Base-by-base conservation (phyloP, 2,329 filamentous ascomycete genomes). In the Colletotrichum sp. region DNA sequence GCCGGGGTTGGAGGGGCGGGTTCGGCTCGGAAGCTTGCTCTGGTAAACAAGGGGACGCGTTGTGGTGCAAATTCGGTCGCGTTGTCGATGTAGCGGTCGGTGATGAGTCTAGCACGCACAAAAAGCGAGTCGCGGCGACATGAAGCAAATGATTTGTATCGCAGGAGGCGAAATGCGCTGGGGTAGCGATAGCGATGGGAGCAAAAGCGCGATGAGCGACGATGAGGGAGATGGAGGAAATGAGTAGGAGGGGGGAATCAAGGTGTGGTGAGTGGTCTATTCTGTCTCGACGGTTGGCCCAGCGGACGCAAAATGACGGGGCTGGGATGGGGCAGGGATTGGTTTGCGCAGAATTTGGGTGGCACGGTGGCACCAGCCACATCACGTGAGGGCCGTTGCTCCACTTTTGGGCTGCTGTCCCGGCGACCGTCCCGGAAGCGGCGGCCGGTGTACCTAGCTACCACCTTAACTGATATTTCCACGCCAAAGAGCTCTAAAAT, bases 21-120 rank as follows among this genome's bases (percentile, higher is more conserved):
- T 72, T 57, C 26, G 43, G n/a, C n/a, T 52, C 43, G 24, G 66
- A 60, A 68, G 64, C 72, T 70, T 70, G 68, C 68, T 72, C 55
- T 76, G 72, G 78, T 79, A 79, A 80, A 80, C 79, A 80, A 78
- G 77, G 32, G 71, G 75, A 77, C 79, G 79, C 78, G 79, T 79
- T 79, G 64, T 78, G 72, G 57, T 75, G 74, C 64, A 68, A 59
- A 68, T 61, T 68, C 48, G 52, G 72, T 70, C 73, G 77, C 78
- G 78, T 77, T 76, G 72, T 28, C 16, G 52, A 59, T 68, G 61
- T 39, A 75, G 61, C 74, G 70, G 66, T 76, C 59, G 68, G 30
- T 39, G 21, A 48, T 26, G 63, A 55, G 63, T 74, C 70, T 77
- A 76, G 43, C 69, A 76, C 74, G 76, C 76, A 70, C 66, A 52